phyloP scores from a whole-genome alignment of 495 filamentous ascomycete species.

The Acidiella bohemica region DNA sequence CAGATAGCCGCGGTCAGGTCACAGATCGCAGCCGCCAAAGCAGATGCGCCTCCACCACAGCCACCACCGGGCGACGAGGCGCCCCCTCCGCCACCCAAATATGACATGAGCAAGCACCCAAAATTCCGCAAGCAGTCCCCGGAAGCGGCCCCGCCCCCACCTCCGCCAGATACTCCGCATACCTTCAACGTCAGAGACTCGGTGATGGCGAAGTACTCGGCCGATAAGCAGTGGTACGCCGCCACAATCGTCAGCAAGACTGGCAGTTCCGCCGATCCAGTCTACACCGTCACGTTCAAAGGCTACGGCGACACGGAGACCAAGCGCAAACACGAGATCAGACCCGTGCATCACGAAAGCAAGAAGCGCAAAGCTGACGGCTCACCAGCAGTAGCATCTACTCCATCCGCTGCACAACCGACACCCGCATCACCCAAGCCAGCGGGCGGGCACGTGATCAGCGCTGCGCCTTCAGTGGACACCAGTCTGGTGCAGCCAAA shows the following conservation, averaged over 20 bases:
- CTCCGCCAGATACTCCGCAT: constrained; percentile 21
- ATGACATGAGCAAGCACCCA: constrained; percentile 17
- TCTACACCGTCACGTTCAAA: constrained; percentile 91
- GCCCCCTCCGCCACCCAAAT: constrained; percentile 8
- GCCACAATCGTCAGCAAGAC: constrained; percentile 89
- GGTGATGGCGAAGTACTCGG: constrained; percentile 83
- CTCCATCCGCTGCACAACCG: too few species aligned
- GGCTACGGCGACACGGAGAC: constrained; percentile 79
- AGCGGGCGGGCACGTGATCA: constrained; percentile 52
- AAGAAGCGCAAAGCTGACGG: constrained; percentile 89
- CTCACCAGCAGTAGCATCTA: constrained; percentile 40
- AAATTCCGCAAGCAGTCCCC: constrained; percentile 29
- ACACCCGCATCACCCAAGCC: constrained; percentile 20
- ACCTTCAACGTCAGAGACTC: constrained; percentile 78
- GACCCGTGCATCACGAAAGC: constrained; percentile 51
- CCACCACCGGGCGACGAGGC: constrained; percentile 9
- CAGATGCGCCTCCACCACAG: constrained; percentile 3
- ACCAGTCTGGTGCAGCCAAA: constrained; percentile 59
- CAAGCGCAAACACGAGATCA: constrained; percentile 70
- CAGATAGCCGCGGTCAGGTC: constrained; percentile 10
- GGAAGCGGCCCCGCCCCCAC: constrained; percentile 33
- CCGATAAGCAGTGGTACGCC: constrained; percentile 81
- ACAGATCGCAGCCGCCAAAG: constrained; percentile 9
- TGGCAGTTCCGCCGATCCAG: constrained; percentile 70
- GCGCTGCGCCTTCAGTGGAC: constrained; percentile 76